Conservation (phyloP, 768 basidiomycete species). For the Mycena floridula region DNA sequence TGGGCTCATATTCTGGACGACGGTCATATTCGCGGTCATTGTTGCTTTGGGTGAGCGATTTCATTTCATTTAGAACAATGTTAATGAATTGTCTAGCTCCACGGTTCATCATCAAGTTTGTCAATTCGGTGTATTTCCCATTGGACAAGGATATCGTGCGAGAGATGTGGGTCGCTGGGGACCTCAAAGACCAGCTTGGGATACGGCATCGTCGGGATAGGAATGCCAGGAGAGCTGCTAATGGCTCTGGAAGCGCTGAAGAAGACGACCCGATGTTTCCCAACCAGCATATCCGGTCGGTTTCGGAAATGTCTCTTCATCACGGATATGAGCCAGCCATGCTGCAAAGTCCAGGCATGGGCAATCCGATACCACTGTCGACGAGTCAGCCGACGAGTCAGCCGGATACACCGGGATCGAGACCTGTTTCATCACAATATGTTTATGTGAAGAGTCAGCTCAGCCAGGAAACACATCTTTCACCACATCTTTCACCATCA, state of each 20-base stretch:
- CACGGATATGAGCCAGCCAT: constrained; percentile 44
- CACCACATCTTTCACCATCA: constrained; percentile 9
- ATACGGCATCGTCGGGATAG: constrained; percentile 56
- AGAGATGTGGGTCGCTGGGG: constrained; percentile 84
- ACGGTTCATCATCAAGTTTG: constrained; percentile 72
- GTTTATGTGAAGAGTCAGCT: constrained; percentile 9
- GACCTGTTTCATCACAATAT: constrained; percentile 10
- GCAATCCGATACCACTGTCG: constrained; percentile 39
- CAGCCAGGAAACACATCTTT: constrained; percentile 2
- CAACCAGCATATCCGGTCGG: constrained; percentile 55
- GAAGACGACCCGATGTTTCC: constrained; percentile 73
- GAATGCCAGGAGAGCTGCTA: constrained; percentile 18
- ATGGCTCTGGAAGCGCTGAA: constrained; percentile 23
- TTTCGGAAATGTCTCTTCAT: constrained; percentile 48
- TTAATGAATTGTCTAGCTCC: constrained; percentile 46
- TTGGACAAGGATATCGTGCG: constrained; percentile 87
- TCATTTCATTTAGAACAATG: constrained; percentile 5
- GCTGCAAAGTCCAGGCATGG: constrained; percentile 23
- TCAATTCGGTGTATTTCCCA: constrained; percentile 66
- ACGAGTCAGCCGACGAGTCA: constrained; percentile 34
- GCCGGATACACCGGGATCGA: constrained; percentile 4
- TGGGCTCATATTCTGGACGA: constrained; percentile 79
- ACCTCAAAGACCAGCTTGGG: constrained; percentile 78
- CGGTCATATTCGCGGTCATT: constrained; percentile 60
- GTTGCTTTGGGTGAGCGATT: constrained; percentile 59